phyloP scores from a whole-genome alignment of 2,329 filamentous ascomycete genomes.

The Fusarium hainanense region DNA sequence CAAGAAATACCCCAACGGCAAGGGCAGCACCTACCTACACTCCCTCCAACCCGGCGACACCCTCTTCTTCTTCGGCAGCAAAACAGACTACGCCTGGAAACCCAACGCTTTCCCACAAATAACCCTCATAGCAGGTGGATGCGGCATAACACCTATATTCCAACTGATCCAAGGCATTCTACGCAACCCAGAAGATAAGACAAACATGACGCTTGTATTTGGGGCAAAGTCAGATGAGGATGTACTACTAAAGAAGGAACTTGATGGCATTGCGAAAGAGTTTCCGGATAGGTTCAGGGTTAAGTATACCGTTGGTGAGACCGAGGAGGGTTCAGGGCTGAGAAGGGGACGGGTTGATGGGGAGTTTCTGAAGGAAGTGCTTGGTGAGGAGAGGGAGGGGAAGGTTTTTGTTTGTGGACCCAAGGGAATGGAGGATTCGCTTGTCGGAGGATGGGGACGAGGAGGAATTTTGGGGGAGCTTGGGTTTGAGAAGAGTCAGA shows the following conservation, averaged over 20 bases:
- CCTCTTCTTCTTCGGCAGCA: conserved; percentile 63
- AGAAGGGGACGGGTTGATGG: conserved; percentile 68
- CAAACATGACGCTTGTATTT: conserved; percentile 72
- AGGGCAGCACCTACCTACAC: conserved; percentile 74
- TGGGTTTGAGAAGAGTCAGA: conserved; percentile 67
- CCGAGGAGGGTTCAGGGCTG: conserved; percentile 54
- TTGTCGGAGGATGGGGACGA: conserved; percentile 61
- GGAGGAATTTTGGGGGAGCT: conserved; percentile 66
- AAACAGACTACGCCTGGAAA: conserved; percentile 64
- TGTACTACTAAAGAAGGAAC: conserved; percentile 65
- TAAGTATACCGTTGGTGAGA: conserved; percentile 67
- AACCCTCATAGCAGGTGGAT: conserved; percentile 76
- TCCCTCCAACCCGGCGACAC: conserved; percentile 70
- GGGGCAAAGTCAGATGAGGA: conserved; percentile 74
- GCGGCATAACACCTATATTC: conserved; percentile 77
- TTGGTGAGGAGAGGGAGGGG: conserved; percentile 52
- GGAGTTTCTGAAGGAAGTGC: conserved; percentile 63
- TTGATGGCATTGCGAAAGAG: conserved; percentile 62
- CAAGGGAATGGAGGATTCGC: conserved; percentile 70
- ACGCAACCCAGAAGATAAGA: conserved; percentile 69
- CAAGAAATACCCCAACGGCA: conserved; percentile 75
- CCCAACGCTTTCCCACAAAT: conserved; percentile 63
- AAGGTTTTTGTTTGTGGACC: conserved; percentile 79
- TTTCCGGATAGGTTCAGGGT: conserved; percentile 68
- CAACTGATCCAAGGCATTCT: conserved; percentile 72